Conservation (phyloP, 2,329 filamentous ascomycete species). For the Capronia americana region DNA sequence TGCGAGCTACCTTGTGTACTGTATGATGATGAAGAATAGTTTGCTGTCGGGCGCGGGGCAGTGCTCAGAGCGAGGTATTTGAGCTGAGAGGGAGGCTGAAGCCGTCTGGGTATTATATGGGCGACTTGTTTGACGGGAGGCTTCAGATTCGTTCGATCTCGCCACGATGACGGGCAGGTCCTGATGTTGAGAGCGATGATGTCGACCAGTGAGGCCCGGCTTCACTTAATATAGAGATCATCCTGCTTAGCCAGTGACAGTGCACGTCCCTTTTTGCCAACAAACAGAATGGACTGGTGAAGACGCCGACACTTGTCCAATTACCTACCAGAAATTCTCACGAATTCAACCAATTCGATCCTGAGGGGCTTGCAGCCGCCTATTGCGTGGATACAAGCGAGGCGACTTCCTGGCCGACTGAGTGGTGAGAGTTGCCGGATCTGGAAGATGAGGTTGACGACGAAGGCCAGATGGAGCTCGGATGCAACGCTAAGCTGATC, state of each 20-base stretch:
- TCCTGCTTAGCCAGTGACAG: neutral
- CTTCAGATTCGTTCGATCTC: neutral
- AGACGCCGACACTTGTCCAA: neutral
- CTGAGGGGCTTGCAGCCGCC: neutral
- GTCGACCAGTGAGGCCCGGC: neutral
- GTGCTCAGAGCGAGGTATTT: neutral
- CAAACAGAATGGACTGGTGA: neutral
- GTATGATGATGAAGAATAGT: neutral
- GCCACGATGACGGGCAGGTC: neutral
- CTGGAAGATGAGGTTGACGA: slow-evolving; percentile 25
- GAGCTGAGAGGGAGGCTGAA: neutral
- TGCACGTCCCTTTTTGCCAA: neutral
- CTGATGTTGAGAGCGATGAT: neutral
- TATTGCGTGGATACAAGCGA: neutral
- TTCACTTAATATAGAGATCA: slow-evolving; percentile 6
- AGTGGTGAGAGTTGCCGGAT: slow-evolving; percentile 30
- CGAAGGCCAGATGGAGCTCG: slow-evolving; percentile 15
- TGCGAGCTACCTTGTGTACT: neutral
- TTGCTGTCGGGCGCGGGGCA: neutral
- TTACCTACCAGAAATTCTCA: slow-evolving; percentile 3
- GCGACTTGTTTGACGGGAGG: neutral
- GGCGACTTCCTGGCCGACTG: slow-evolving; percentile 8
- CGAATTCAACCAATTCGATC: slow-evolving; percentile 1
- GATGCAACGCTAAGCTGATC: slow-evolving; percentile 28
- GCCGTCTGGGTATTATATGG: neutral